phyloP scores from a whole-genome alignment of 106 monocot species.

The Dactylorhiza incarnata region DNA sequence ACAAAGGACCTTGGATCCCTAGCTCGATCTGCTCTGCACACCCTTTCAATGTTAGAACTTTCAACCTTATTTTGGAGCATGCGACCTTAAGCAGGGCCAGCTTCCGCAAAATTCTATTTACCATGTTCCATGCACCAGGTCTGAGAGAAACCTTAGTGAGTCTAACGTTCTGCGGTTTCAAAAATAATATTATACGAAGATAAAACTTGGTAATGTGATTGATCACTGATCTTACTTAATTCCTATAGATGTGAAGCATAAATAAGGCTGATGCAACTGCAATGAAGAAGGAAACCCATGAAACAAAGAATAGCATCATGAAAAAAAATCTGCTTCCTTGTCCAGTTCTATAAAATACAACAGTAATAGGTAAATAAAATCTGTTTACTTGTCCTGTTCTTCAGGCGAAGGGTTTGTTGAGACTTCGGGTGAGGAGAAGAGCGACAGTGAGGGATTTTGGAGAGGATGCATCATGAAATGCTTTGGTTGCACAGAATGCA shows the following conservation, averaged over 20 bases:
- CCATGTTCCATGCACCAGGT: slow-evolving; percentile 95
- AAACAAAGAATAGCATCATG: not conserved
- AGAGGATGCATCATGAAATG: too few species aligned
- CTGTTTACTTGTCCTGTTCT: too few species aligned
- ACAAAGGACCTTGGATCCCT: too few species aligned
- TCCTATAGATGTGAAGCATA: not conserved
- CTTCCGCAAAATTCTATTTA: slow-evolving; percentile 84
- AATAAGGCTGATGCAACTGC: not conserved
- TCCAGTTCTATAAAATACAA: not conserved
- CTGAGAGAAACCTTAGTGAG: slow-evolving; percentile 88
- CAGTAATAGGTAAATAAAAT: not conserved
- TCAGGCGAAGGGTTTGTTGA: too few species aligned
- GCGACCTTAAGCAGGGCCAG: slow-evolving; percentile 67
- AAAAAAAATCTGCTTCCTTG: not conserved
- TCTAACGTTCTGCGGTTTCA: slow-evolving; percentile 71
- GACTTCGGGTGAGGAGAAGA: too few species aligned
- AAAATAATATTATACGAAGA: slow-evolving; percentile 12
- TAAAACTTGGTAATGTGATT: not conserved
- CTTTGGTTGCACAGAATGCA: too few species aligned
- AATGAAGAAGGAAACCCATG: not conserved
- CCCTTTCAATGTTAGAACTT: too few species aligned
- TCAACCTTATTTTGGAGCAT: not conserved
- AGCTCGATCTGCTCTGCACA: too few species aligned
- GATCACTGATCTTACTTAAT: not conserved
- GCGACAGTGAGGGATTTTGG: too few species aligned